These are phyloP conservation scores for Fusarium sp. DNA, from an alignment of 2,329 filamentous ascomycete genomes.

Conservation along the genomic window DNA sequence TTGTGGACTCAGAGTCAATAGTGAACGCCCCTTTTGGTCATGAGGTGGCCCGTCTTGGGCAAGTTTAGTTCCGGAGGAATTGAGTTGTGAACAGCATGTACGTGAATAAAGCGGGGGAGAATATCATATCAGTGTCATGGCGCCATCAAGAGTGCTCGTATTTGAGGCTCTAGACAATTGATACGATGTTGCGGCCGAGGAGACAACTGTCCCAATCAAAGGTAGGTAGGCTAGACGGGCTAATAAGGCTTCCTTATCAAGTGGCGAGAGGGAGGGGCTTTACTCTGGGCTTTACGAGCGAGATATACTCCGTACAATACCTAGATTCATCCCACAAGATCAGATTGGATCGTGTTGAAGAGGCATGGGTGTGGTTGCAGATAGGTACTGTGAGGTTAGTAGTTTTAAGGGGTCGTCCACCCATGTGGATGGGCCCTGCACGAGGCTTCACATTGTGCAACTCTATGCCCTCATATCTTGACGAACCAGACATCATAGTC, in stretches of 20 bases:
- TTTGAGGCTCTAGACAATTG: conserved; percentile 7
- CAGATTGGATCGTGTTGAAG: conserved; percentile 25
- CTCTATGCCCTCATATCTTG: not conserved
- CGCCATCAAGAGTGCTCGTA: conserved; percentile 29
- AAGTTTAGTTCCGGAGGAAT: conserved; percentile 16
- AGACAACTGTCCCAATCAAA: conserved; percentile 4
- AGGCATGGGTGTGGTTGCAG: conserved; percentile 13
- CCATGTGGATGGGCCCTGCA: not conserved
- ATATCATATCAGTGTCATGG: conserved; percentile 25
- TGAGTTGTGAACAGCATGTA: conserved; percentile 2
- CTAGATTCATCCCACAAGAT: conserved; percentile 19
- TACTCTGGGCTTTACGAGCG: not conserved
- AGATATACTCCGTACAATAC: conserved; percentile 5
- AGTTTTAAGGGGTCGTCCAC: conserved; percentile 11
- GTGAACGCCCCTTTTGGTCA: conserved; percentile 33
- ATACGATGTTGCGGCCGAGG: conserved; percentile 27
- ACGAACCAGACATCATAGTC: not conserved
- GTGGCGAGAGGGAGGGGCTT: not conserved
- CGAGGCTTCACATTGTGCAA: conserved; percentile 10
- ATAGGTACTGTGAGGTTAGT: not conserved
- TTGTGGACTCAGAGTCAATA: conserved; percentile 14
- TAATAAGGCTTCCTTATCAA: not conserved
- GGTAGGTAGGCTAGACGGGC: conserved; percentile 10
- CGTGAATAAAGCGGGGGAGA: conserved; percentile 14
- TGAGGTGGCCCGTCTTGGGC: conserved; percentile 2